Percentiles rank a stretch among this genome's conserved stretches.
Evolutionary conservation across 495 filamentous ascomycete species (phyloP).

Genomic region (Tuber melanosporum): DNA sequence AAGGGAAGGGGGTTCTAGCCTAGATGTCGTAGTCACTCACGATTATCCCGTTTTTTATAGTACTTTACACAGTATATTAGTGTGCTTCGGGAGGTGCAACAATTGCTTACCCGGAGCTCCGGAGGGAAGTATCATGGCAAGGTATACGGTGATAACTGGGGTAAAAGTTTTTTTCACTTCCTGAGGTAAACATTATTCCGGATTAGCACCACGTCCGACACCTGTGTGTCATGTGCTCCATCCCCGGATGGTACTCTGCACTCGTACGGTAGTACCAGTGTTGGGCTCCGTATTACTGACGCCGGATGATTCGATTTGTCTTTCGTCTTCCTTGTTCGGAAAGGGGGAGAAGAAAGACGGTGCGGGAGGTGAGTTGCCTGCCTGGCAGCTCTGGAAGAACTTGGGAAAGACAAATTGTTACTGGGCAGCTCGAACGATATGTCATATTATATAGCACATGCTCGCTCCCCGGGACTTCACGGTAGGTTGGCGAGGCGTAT

Average conservation of each 20-base stretch:
- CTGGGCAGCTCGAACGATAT: background rate
- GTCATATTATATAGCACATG: too few relatives aligned
- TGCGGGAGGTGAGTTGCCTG: background rate
- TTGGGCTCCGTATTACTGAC: background rate
- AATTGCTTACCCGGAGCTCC: background rate
- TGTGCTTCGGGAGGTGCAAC: background rate
- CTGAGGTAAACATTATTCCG: background rate
- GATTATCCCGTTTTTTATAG: too few relatives aligned
- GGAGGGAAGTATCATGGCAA: background rate
- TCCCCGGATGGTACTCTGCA: background rate
- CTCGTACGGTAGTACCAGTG: background rate
- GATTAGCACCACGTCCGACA: background rate
- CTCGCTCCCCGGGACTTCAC: background rate
- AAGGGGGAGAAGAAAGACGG: background rate
- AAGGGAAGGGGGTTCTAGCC: background rate
- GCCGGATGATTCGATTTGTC: background rate
- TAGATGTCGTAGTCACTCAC: background rate
- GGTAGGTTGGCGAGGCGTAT: background rate
- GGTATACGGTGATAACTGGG: background rate
- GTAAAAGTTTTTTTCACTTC: background rate
- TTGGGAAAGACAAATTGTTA: background rate
- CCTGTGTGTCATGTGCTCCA: background rate
- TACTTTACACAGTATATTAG: too few relatives aligned
- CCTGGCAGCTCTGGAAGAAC: background rate
- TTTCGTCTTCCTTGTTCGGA: background rate